Evolutionary conservation across 2,329 filamentous ascomycete genomes (phyloP), one percentile per base, ranked within the genome.

Genomic region (Calonectria ilicicola): DNA sequence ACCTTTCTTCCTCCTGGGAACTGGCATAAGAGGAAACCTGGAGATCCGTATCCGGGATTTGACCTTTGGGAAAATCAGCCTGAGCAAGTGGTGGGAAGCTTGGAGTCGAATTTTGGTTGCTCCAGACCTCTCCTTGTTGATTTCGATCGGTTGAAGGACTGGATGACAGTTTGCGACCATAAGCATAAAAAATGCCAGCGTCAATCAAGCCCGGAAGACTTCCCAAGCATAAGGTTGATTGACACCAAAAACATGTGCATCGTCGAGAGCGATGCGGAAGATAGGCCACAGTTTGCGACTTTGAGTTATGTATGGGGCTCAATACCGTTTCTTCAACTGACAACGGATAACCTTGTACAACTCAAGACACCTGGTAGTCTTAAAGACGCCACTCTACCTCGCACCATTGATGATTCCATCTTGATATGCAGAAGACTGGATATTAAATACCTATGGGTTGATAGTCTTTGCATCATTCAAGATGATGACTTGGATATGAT

Each of bases 381-480:
- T 10, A 35, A 35, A 9, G 10, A 14, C 10, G 32, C 32, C 32
- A 12, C 3, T 14, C 32, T 35, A 35, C 32, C 63, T 2, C 27
- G 27, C 8, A 70, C 53, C 5, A 70, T 70, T 26, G 10, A 27
- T 2, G 68, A 70, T 23, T 53, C 63, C 29, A 66, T 70, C 21
- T 21, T 23, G 17, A 15, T 70, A 2, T 47, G 42, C 19, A 23
- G 21, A 21, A 51, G 21, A 19, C 32, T 70, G 4, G 19, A 44
- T 23, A 60, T 66, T 15, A 9, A 21, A 14, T 42, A 62, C 29
- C 44, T 66, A 1, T 70, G 63, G 63, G 42, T 70, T 17, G 68
- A 66, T n/a, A 62, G 40, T 5, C 35, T 70, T 4, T 70, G 68
- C n/a, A 58, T 70, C 1, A 62, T 70, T 5, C 68, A 70, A 44